Conservation (phyloP, 768 basidiomycete genomes). For the Boletus pseudopeckii region DNA sequence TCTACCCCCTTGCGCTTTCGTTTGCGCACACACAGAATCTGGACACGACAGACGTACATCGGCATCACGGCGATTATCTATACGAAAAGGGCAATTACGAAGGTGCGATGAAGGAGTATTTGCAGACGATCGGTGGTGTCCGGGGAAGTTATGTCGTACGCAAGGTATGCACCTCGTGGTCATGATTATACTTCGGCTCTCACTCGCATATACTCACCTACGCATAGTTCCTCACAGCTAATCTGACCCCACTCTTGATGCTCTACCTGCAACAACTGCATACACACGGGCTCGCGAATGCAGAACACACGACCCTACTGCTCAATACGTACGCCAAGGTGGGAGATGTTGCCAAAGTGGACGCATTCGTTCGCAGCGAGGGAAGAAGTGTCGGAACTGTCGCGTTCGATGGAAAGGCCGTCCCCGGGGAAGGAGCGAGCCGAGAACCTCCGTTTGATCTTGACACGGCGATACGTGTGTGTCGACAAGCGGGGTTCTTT, state of each 20-base stretch:
- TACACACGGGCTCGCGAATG: conserved; percentile 82
- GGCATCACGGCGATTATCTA: conserved; percentile 87
- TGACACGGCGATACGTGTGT: conserved; percentile 95
- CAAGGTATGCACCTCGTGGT: conserved; percentile 54
- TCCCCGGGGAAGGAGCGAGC: conserved; percentile 38
- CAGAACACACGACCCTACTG: conserved; percentile 94
- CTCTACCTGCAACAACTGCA: conserved; percentile 96
- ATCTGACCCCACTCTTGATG: conserved; percentile 91
- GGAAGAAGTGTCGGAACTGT: conserved; percentile 42
- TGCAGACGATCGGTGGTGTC: conserved; percentile 84
- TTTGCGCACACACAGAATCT: conserved; percentile 79
- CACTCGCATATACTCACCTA: conserved; percentile 6
- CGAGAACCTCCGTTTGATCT: conserved; percentile 92
- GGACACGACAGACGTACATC: conserved; percentile 85
- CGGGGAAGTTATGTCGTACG: conserved; percentile 96
- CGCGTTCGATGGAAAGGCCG: conserved; percentile 16
- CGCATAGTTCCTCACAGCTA: conserved; percentile 88
- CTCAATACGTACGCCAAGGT: conserved; percentile 98
- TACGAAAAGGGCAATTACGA: conserved; percentile 92
- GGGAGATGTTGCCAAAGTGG: conserved; percentile 83
- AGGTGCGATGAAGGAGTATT: conserved; percentile 87
- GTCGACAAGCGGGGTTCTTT: conserved; percentile 94
- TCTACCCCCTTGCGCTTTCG: conserved; percentile 77
- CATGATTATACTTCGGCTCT: background rate
- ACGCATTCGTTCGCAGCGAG: conserved; percentile 90